Percentiles rank a stretch among this genome's conserved stretches.
These are phyloP conservation scores for Cryoendolithus antarcticus DNA, from an alignment of 2,329 filamentous ascomycete genomes.

Conservation along the genomic window DNA sequence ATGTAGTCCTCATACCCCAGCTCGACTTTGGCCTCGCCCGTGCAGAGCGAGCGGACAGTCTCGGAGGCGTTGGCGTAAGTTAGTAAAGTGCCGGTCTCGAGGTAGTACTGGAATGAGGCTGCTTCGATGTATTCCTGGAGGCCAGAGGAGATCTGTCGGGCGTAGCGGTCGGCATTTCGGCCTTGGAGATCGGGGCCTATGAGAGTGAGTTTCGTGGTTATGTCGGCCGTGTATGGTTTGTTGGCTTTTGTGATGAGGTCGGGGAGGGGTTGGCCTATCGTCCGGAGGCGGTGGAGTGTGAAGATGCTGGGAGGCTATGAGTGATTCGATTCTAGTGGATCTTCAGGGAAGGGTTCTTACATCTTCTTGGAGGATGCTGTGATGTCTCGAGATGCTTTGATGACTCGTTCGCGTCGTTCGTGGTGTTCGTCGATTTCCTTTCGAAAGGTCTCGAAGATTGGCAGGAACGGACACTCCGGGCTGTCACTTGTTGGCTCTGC, in stretches of 20 bases:
- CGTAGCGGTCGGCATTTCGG: constrained; percentile 74
- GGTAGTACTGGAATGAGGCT: constrained; percentile 76
- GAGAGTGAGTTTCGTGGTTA: constrained; percentile 53
- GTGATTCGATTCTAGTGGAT: too few species aligned
- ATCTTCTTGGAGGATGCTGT: constrained; percentile 96
- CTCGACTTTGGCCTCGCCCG: constrained; percentile 19
- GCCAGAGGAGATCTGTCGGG: constrained; percentile 60
- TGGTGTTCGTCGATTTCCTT: constrained; percentile 88
- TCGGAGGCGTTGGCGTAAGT: constrained; percentile 46
- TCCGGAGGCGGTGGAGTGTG: constrained; percentile 64
- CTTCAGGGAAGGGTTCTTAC: constrained; percentile 36
- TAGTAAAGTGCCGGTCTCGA: constrained; percentile 64
- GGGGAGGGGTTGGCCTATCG: constrained; percentile 49
- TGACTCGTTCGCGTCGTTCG: constrained; percentile 76
- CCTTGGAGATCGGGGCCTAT: constrained; percentile 64
- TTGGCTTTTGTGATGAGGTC: constrained; percentile 58
- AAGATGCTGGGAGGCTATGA: constrained; percentile 50
- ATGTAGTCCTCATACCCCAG: not conserved
- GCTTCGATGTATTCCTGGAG: constrained; percentile 94
- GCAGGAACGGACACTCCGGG: constrained; percentile 33
- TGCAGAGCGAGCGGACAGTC: constrained; percentile 25
- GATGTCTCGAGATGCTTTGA: constrained; percentile 85
- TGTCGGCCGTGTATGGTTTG: constrained; percentile 55
- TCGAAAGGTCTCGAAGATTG: constrained; percentile 79
- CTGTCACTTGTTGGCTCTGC: constrained; percentile 4